Conservation (phyloP, 2,329 filamentous ascomycete genomes). For the Trichoderma atroviride region DNA sequence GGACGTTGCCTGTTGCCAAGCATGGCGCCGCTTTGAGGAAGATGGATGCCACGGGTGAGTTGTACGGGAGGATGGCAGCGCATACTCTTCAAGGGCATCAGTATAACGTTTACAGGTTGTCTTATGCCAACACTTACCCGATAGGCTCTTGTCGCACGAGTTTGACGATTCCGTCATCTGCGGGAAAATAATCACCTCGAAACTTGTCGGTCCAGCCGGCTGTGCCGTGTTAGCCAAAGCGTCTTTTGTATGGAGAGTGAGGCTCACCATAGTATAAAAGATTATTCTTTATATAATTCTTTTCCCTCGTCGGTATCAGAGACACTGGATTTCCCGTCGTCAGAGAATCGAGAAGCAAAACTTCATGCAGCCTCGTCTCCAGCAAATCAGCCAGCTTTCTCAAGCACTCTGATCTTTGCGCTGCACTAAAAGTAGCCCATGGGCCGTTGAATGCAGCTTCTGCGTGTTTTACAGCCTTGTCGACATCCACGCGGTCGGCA, state of each 20-base stretch:
- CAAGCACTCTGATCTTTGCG: not conserved
- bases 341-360: slow-evolving; percentile 1
- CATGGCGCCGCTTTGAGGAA: slow-evolving; percentile 6
- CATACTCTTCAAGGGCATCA: not conserved
- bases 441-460: slow-evolving; percentile 9
- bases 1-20: slow-evolving; percentile 3
- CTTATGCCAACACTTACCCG: not conserved
- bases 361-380: slow-evolving; percentile 2
- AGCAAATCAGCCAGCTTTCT: slow-evolving; percentile 9
- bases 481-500: not conserved
- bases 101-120: rapidly evolving
- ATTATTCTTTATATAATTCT: slow-evolving; percentile 14
- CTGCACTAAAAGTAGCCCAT: slow-evolving; percentile 1
- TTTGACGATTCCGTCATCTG: slow-evolving; percentile 8
- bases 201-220: slow-evolving; percentile 13
- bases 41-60: not conserved
- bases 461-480: not conserved
- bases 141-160: slow-evolving; percentile 10
- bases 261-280: not conserved
- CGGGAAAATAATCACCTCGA: slow-evolving; percentile 1
- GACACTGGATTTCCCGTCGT: slow-evolving; percentile 7
- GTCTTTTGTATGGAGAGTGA: not conserved
- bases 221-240: not conserved
- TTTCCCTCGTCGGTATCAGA: slow-evolving; percentile 5
- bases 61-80: not conserved